These are phyloP conservation scores for Rubus idaeus DNA, from an alignment of 306 rosid genomes.

Conservation along the genomic window DNA sequence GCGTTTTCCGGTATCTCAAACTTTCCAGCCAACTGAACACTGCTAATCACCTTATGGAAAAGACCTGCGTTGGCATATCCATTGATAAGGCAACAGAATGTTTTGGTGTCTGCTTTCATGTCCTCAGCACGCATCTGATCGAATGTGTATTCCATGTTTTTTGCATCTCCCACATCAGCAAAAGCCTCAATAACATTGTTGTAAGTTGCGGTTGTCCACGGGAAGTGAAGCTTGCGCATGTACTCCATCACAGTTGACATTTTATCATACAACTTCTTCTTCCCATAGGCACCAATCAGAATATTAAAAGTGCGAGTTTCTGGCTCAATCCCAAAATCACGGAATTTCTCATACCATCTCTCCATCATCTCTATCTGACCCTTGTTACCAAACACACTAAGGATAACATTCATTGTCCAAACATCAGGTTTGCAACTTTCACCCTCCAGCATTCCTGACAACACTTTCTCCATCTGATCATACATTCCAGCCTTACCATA, in stretches of 20 bases:
- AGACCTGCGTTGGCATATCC: constrained; percentile 97
- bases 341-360: constrained; percentile 92
- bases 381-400: constrained; percentile 81
- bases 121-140: constrained; percentile 96
- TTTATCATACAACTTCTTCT: constrained; percentile 84
- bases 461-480: constrained; percentile 87
- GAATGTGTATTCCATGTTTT: constrained; percentile 86
- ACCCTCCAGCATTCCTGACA: constrained; percentile 84
- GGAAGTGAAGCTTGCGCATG: constrained; percentile 93
- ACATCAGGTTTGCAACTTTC: constrained; percentile 80
- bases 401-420: constrained; percentile 94
- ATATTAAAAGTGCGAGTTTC: constrained; percentile 94
- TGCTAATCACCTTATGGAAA: constrained; percentile 84
- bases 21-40: constrained; percentile 74
- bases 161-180: constrained; percentile 88
- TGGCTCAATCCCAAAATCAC: constrained; percentile 86
- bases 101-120: constrained; percentile 91
- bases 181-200: constrained; percentile 96
- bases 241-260: constrained; percentile 99
- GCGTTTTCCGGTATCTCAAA: constrained; percentile 79
- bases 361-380: constrained; percentile 94
- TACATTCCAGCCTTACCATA: constrained; percentile 87
- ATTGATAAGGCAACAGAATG: constrained; percentile 88
- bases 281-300: constrained; percentile 91
- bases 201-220: constrained; percentile 93